Evolutionary conservation across 2,329 filamentous ascomycete species (phyloP), one percentile per base, ranked within the genome.

Genomic region (Ploettnerulaceae sp.): DNA sequence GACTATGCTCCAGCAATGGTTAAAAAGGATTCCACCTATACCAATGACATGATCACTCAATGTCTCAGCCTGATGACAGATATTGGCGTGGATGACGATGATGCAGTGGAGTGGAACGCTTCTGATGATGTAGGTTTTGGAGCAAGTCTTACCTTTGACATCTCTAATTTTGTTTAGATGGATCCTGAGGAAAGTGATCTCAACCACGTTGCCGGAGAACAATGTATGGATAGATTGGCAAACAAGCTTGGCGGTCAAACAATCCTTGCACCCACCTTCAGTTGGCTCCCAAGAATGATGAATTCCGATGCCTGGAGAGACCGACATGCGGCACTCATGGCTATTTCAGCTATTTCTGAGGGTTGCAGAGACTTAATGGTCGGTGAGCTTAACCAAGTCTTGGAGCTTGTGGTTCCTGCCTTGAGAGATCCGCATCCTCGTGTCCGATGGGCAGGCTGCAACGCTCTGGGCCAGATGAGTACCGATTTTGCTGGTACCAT

Each of bases 391-490:
- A 88, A 89, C 66, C 90, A 96, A 64, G 91, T 98, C 17, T 76
- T 98, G 37, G 89, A 95, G 55, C 76, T 98, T 46, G 91, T 98
- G n/a, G 81, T 96, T 39, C 93, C 93, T 12, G 86, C 91, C 26
- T 76, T 98, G 26, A 82, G 84, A 59, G 91, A 98, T 63, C 78
- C 86, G 29, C 93, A 98, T 64, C 87, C 93, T 31, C 87, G 93
- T 63, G 93, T 98, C 45, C 84, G 91, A 60, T 98, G 94, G 83
- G 93, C 93, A 42, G 93, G 90, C 25, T 98, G 93, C 73, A 97
- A 98, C 64, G 93, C 93, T 32, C 77, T 98, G n/a, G 93, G 93
- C 21, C 93, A 98, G 68, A 98, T 98, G 93, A 97, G 91, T 71
- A 98, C 93, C 24, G 93, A 98, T 64, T 98, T 98, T 66, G 91